A percentile compares a stretch with the other conserved stretches of the same genome.
These are phyloP conservation scores for Erigeron philadelphicus DNA, from an alignment of 140 eudicot genomes.

Conservation along the genomic window DNA sequence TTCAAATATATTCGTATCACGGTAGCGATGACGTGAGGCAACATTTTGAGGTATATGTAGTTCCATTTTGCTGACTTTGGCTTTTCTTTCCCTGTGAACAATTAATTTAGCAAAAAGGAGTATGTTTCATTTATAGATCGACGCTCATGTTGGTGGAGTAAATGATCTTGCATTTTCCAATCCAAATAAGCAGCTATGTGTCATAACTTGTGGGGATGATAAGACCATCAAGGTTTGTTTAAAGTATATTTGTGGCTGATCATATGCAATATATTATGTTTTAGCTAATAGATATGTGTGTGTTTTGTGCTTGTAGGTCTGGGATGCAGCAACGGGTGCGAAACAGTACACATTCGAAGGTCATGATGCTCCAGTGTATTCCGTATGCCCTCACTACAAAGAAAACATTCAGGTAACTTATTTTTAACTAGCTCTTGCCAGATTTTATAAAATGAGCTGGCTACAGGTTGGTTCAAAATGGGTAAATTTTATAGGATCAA, in stretches of 20 bases:
- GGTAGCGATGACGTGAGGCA: slow-evolving; percentile 45
- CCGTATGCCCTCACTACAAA: slow-evolving; percentile 88
- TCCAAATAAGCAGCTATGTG: slow-evolving; percentile 81
- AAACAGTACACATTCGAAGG: slow-evolving; percentile 87
- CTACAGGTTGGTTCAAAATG: no score
- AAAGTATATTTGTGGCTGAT: neutral
- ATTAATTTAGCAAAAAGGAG: neutral
- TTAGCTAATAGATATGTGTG: neutral
- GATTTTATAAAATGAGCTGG: neutral
- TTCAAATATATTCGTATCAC: slow-evolving; percentile 59
- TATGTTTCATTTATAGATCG: slow-evolving; percentile 42
- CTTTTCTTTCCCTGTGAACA: neutral
- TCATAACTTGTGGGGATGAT: slow-evolving; percentile 82
- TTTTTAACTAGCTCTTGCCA: no score
- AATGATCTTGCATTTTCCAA: slow-evolving; percentile 83
- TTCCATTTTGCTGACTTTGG: slow-evolving; percentile 2
- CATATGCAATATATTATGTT: neutral
- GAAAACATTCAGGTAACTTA: slow-evolving; percentile 75
- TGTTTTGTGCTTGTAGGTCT: slow-evolving; percentile 42
- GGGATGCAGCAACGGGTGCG: slow-evolving; percentile 85
- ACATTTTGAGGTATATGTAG: slow-evolving; percentile 56
- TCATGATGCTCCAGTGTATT: slow-evolving; percentile 89
- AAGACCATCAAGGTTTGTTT: slow-evolving; percentile 64
- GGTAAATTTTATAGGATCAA: no score
- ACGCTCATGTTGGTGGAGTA: slow-evolving; percentile 90